phyloP scores from a whole-genome alignment of 495 filamentous ascomycete genomes.

The Staphylotrichum longicolle region DNA sequence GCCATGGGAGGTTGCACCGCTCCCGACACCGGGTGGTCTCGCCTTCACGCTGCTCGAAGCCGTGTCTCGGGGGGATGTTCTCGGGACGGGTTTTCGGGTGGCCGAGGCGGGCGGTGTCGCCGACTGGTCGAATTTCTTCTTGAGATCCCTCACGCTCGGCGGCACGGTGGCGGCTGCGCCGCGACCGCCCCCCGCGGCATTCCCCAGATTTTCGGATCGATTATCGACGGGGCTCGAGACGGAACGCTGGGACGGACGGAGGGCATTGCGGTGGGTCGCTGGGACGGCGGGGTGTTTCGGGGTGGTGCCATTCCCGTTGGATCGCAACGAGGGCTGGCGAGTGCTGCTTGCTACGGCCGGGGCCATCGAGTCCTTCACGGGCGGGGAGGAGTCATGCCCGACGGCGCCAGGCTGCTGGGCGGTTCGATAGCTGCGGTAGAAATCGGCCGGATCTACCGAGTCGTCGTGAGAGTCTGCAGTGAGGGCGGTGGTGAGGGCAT shows the following conservation, averaged over 20 bases:
- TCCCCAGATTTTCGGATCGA: slow-evolving; percentile 22
- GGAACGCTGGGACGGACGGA: slow-evolving; percentile 42
- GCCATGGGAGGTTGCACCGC: slow-evolving; percentile 36
- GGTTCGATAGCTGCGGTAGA: slow-evolving; percentile 50
- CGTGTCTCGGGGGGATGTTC: slow-evolving; percentile 34
- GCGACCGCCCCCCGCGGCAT: slow-evolving; percentile 27
- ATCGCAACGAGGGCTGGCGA: slow-evolving; percentile 36
- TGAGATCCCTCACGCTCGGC: slow-evolving; percentile 55
- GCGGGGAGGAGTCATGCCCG: slow-evolving; percentile 22
- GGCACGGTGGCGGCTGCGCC: slow-evolving; percentile 32
- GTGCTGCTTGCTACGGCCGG: slow-evolving; percentile 25
- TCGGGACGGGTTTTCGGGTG: slow-evolving; percentile 36
- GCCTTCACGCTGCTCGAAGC: slow-evolving; percentile 32
- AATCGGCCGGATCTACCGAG: slow-evolving; percentile 49
- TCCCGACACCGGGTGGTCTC: slow-evolving; percentile 28
- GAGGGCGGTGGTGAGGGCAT: slow-evolving; percentile 36
- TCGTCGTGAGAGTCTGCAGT: slow-evolving; percentile 38
- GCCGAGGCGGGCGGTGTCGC: slow-evolving; percentile 21
- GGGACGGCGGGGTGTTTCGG: slow-evolving; percentile 36
- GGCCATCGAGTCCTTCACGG: slow-evolving; percentile 33
- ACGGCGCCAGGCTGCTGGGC: slow-evolving; percentile 28
- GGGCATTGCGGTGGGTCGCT: slow-evolving; percentile 28
- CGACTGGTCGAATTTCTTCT: slow-evolving; percentile 52
- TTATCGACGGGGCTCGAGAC: slow-evolving; percentile 52
- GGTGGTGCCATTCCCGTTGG: slow-evolving; percentile 40